A percentile compares a stretch with the other conserved stretches of the same genome.
phyloP scores from a whole-genome alignment of 2,329 filamentous ascomycete genomes.

The Claviceps africana region DNA sequence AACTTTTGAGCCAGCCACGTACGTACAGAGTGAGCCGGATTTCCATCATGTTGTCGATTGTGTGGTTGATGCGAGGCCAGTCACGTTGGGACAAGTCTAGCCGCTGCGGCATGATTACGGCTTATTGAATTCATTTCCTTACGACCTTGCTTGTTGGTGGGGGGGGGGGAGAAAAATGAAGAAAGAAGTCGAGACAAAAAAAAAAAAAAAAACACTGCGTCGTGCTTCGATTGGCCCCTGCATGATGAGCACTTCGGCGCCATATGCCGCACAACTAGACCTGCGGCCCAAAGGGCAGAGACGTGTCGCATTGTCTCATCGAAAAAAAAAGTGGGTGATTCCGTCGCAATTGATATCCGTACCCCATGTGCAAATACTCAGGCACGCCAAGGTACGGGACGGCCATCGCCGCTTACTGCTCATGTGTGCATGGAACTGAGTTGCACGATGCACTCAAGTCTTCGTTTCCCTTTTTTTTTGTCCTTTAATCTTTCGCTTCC shows the following conservation, averaged over 20 bases:
- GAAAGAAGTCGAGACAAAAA: too few species aligned
- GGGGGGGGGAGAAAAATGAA: too few species aligned
- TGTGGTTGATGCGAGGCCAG: not conserved
- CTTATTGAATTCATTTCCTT: not conserved
- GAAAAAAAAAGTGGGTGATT: too few species aligned
- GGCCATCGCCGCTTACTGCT: not conserved
- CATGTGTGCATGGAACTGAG: not conserved
- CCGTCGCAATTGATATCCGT: not conserved
- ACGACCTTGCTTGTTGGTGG: too few species aligned
- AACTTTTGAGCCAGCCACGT: not conserved
- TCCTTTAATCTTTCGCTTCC: too few species aligned
- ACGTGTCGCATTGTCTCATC: too few species aligned
- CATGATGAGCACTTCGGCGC: too few species aligned
- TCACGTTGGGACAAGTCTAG: not conserved
- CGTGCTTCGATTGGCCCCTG: not conserved
- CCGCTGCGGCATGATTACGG: not conserved
- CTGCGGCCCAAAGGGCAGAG: not conserved
- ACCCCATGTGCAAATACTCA: not conserved
- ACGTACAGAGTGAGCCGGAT: not conserved
- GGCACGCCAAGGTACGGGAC: not conserved
- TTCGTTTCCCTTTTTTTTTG: too few species aligned
- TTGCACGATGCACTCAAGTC: not conserved
- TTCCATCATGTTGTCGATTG: not conserved
- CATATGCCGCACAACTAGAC: not conserved
- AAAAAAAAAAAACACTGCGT: too few species aligned